Evolutionary conservation across 106 monocot species (phyloP), one percentile per base, ranked within the genome.

Genomic region (Dendrobium chrysotoxum): DNA sequence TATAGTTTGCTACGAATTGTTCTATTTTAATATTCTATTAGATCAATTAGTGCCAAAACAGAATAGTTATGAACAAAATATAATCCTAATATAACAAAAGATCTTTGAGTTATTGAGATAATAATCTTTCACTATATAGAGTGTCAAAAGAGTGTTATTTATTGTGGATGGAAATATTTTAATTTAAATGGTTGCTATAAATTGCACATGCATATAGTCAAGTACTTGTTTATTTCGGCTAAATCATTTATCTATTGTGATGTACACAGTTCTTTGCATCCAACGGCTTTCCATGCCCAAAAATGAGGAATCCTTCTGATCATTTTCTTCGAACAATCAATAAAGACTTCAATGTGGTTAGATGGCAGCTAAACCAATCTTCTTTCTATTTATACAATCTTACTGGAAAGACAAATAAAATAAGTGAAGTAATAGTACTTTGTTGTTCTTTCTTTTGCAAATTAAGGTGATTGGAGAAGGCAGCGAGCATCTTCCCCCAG

Each of bases 241-340:
- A 64, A 64, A 64, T 8, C 15, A 15, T 50, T 50, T 13, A 50
- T 50, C 2, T 41, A 50, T 4, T 57, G 10, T 55, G 57, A n/a
- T 64, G 6, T 8, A 50, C 15, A 1, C 79, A 80, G 70, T 80
- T 80, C 53, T 80, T 80, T 13, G 80, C 80, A 13, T 31, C n/a
- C 28, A 72, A 47, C 10, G 80, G 80, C 16, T 80, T 80, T 25
- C 72, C 80, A 17, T 80, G 80, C n/a, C 72, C 80, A 71, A 44
- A 64, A 26, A 38, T 80, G 68, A 80, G 20, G 25, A 80, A 80
- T 50, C 80, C 72, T 20, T 80, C 72, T 5, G 70, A 80, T 72
- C 80, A 80, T 30, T 80, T 31, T 68, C 50, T 80, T 5, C 40
- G 42, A 15, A 72, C 31, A 28, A 80, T 80, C 7, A 80, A 80